Evolutionary conservation across 1,284 basidiomycete species (phyloP).

Genomic region (Agaricales sp.): DNA sequence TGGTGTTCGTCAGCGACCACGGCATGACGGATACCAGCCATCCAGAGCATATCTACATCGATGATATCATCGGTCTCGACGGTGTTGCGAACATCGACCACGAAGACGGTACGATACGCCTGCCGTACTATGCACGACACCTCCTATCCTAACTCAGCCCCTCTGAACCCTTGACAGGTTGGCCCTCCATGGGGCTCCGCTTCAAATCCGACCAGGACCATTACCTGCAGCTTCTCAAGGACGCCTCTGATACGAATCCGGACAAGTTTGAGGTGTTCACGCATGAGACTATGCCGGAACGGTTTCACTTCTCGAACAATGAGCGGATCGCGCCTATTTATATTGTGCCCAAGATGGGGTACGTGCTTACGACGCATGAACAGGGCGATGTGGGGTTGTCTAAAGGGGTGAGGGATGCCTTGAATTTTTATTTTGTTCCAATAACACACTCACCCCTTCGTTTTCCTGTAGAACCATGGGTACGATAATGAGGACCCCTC

Average conservation of each 20-base stretch:
- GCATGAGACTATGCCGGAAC: slow-evolving; percentile 68
- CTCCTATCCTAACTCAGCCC: slow-evolving; percentile 24
- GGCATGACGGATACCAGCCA: slow-evolving; percentile 86
- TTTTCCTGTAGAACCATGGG: slow-evolving; percentile 54
- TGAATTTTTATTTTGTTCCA: slow-evolving; percentile 2
- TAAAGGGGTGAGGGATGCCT: slow-evolving; percentile 68
- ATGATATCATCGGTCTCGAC: slow-evolving; percentile 70
- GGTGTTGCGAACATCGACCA: slow-evolving; percentile 55
- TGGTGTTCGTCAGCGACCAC: slow-evolving; percentile 88
- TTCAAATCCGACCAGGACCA: slow-evolving; percentile 53
- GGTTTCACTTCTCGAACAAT: slow-evolving; percentile 67
- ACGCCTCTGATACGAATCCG: slow-evolving; percentile 33
- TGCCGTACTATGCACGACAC: not conserved
- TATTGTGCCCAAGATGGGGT: slow-evolving; percentile 71
- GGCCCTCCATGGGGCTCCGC: slow-evolving; percentile 79
- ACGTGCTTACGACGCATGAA: slow-evolving; percentile 51
- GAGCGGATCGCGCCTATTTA: slow-evolving; percentile 83
- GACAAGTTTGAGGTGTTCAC: slow-evolving; percentile 75
- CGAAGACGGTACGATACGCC: slow-evolving; percentile 50
- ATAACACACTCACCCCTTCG: slow-evolving; percentile 3
- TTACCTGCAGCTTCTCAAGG: slow-evolving; percentile 45
- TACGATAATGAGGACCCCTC: slow-evolving; percentile 69
- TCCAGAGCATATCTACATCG: slow-evolving; percentile 68
- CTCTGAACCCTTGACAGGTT: slow-evolving; percentile 38
- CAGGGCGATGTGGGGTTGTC: slow-evolving; percentile 56